Evolutionary conservation across 129 eudicot genomes (phyloP), one percentile per base, ranked within the genome.

Genomic region (Flaveria brownii): DNA sequence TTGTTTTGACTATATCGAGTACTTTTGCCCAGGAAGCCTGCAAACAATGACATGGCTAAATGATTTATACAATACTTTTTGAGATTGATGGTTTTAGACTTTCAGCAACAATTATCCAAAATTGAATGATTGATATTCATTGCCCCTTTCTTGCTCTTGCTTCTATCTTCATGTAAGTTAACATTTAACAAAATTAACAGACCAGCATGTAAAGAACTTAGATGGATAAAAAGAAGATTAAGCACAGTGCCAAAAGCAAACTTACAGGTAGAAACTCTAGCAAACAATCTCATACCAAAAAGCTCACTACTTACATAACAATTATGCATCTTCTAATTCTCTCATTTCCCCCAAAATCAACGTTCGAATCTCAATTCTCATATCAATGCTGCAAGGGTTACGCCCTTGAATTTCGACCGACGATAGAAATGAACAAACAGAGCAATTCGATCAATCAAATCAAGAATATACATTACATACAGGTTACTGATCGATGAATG

Each of bases 331-430:
- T 36, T 55, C 30, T 71, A 16, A 55, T 18, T 20, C n/a, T 4
- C 16, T 30, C 30, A 71, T 5, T 28, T 54, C 30, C 49, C 49
- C 65, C 23, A 54, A 15, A 26, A 51, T 56, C 76, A 71, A 54
- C 28, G 76, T 71, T 14, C 30, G 22, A 54, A 52, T 71, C 76
- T n/a, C 76, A 52, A 54, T n/a, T 71, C 76, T n/a, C 76, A 52
- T n/a, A 72, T 52, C 30, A 72, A 72, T 30, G 69, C 46, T 63
- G 33, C 25, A 17, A 23, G 16, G 50, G 13, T 52, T 30, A 15
- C 46, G 28, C 28, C 57, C 20, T 1, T 39, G 23, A 20, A 65
- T 23, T 57, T 16, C 70, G 30, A 43, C 50, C 9, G 47, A 28
- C 13, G 30, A 11, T 22, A 28, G 12, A 61, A 41, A 22, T 65